Base-by-base conservation (phyloP, 2,329 filamentous ascomycete genomes). In the Colletotrichum navitas region DNA sequence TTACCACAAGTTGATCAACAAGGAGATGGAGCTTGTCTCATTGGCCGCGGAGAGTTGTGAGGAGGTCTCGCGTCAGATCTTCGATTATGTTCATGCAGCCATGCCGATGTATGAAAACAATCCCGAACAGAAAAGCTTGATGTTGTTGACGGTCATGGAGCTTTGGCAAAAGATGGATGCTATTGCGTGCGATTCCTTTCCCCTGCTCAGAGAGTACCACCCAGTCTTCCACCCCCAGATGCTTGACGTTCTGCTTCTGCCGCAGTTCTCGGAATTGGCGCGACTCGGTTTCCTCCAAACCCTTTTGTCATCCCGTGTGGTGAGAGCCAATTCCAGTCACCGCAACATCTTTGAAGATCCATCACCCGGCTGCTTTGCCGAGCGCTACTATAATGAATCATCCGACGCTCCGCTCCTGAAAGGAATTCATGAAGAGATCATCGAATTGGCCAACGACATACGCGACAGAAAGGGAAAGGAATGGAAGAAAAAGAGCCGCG, bases 141-240 rank as follows among this genome's bases (percentile, higher is more conserved):
- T 87, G 74, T 77, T 92, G 0, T 81, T 93, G 1, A 83, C 80
- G 10, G 54, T 89, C 0, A 84, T 92, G 76, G 85, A 89, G 61
- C 74, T 90, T 0, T 93, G 90, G 90, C 76, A 86, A 3, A 75
- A 77, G 1, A 83, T 92, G 77, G 91, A 93, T 72, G 75, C 80
- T 14, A 78, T 76, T n/a, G 85, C 86, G 0, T 78, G 82, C 0
- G 14, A 55, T 0, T 71, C 73, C 0, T 88, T 82, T 58, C 85
- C 85, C 0, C 76, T 91, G 0, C 78, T 93, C 0, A 39, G 60
- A 0, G 79, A 87, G 0, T 90, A 86, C 63, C 81, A 86, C 16
- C 87, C 90, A 0, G 80, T 82, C 0, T 87, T 93, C 58, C 73
- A 78, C 0, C 78, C 85, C 0, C 80, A 85, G 3, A 75, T 87